Base-by-base conservation (phyloP, 108 stramenopile species). In the Fragilaria crotonensis region DNA sequence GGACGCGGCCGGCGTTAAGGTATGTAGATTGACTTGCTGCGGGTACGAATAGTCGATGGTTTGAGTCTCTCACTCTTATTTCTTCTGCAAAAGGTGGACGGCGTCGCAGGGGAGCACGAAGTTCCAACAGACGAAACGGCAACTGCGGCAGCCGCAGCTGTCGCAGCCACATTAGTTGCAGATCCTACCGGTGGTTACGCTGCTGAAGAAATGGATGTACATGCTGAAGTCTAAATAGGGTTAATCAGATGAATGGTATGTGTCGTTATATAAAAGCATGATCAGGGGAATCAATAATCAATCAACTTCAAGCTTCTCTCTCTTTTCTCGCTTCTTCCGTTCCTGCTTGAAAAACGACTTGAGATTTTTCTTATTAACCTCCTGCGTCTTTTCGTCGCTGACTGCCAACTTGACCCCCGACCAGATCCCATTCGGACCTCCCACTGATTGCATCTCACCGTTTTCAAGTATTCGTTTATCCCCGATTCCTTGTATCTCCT, bases 341-440 rank as follows among this genome's bases (percentile, higher is more conserved):
- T 79, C 71, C 53, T 65, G 63, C 48, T 56, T 54, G 41, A 88
- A 71, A 62, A 84, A 78, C 9, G 72, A 62, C 57, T 86, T 74
- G 20, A 93, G 53, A 63, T 80, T 87, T 25, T 59, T 66, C 31
- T 57, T 79, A 68, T 84, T 88, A 20, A 72, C 57, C 48, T 85
- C 67, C 41, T 87, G 78, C 14, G 75, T 80, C 7, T 52, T 49
- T 25, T 72, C 28, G 67, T 83, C 81, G 44, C 77, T 79, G 23
- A 68, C 59, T 0, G 76, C 85, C 29, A 92, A 57, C 58, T 84
- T 74, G 2, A 92, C 90, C 23, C 90, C 90, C 14, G 76, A 79
- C 27, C 67, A 73, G 53, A 68, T 70, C 9, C 85, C 89, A 44
- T 85, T 85, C 0, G 89, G 80, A 31, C 89, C 85, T n/a, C n/a